phyloP scores from a whole-genome alignment of 1,139 yeast genomes.

The Sugiyamaella grinbergsii region DNA sequence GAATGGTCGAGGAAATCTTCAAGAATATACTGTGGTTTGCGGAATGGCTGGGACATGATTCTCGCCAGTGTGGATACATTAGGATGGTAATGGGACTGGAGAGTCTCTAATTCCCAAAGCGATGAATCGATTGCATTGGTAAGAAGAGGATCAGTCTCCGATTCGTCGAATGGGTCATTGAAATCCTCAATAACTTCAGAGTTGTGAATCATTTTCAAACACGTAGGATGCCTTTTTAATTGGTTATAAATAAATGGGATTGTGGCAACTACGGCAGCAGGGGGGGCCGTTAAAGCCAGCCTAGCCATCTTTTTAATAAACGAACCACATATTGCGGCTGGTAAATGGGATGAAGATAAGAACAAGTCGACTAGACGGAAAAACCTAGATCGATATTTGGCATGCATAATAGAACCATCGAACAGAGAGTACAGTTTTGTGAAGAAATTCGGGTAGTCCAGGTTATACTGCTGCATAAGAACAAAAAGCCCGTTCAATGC shows the following conservation, averaged over 20 bases:
- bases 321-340: slow-evolving; percentile 82
- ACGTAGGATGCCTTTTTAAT: slow-evolving; percentile 86
- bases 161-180: slow-evolving; percentile 66
- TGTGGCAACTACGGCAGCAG: slow-evolving; percentile 83
- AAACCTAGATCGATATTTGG: slow-evolving; percentile 82
- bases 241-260: slow-evolving; percentile 92
- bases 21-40: slow-evolving; percentile 80
- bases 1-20: slow-evolving; percentile 96
- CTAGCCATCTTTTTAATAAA: slow-evolving; percentile 83
- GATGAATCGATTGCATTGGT: slow-evolving; percentile 85
- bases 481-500: slow-evolving; percentile 88
- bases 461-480: slow-evolving; percentile 75
- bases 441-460: slow-evolving; percentile 93
- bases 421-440: slow-evolving; percentile 77
- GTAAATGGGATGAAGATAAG: slow-evolving; percentile 82
- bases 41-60: slow-evolving; percentile 85
- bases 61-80: slow-evolving; percentile 90
- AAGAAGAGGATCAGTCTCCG: slow-evolving; percentile 70
- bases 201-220: slow-evolving; percentile 85
- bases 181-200: slow-evolving; percentile 45
- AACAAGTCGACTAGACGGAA: slow-evolving; percentile 85
- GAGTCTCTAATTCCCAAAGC: slow-evolving; percentile 84
- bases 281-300: slow-evolving; percentile 76
- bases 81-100: slow-evolving; percentile 91
- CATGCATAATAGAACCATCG: slow-evolving; percentile 70